A percentile compares a stretch with the other conserved stretches of the same genome.
Conservation (phyloP, 805 yeast genomes). For the Teunomyces lycoperdinae region DNA sequence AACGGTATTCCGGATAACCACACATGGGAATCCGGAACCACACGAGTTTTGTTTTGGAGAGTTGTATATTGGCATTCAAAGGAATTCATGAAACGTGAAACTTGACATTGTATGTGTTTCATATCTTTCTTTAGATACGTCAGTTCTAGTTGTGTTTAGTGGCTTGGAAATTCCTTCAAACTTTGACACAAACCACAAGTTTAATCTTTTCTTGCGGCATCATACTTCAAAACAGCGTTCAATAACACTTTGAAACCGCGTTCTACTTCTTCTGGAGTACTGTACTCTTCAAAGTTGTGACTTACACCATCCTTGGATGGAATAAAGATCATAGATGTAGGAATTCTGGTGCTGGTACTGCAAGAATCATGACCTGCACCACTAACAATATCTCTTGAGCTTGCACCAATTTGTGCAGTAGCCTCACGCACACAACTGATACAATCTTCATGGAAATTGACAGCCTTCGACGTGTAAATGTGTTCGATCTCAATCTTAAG, state of each 20-base stretch:
- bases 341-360: slow-evolving; percentile 51
- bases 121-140: too few species aligned
- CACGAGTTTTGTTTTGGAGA: too few species aligned
- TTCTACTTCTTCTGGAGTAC: slow-evolving; percentile 62
- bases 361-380: slow-evolving; percentile 81
- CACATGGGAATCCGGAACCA: too few species aligned
- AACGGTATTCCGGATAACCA: too few species aligned
- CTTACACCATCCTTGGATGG: slow-evolving; percentile 67
- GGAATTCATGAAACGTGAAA: too few species aligned
- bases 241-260: slow-evolving; percentile 57
- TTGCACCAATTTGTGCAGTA: slow-evolving; percentile 44
- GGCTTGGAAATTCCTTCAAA: too few species aligned
- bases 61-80: too few species aligned
- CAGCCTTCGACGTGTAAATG: slow-evolving; percentile 53
- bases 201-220: slow-evolving; percentile 10
- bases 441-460: slow-evolving; percentile 29
- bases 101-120: too few species aligned
- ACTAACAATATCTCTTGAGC: slow-evolving; percentile 48
- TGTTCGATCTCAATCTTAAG: slow-evolving; percentile 41
- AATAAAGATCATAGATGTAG: slow-evolving; percentile 73
- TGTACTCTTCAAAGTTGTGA: slow-evolving; percentile 66
- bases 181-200: not conserved
- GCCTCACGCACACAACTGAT: slow-evolving; percentile 55
- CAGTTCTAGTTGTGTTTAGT: too few species aligned
- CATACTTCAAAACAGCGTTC: slow-evolving; percentile 40